Evolutionary conservation across 1,139 yeast species (phyloP).

Genomic region (Kluyveromyces marxianus): DNA sequence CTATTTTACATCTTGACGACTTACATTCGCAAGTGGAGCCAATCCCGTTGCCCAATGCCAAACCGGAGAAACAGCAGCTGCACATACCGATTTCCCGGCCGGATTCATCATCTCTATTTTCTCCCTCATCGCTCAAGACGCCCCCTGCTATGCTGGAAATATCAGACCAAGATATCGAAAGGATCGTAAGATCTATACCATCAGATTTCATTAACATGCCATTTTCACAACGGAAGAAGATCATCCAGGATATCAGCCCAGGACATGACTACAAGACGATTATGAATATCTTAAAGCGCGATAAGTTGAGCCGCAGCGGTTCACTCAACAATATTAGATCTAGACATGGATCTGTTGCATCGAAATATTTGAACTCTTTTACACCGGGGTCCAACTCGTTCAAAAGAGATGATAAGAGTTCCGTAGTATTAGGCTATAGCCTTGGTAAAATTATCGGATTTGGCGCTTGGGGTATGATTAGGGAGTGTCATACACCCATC

Average conservation of each 20-base stretch:
- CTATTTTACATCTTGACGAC: slow-evolving; percentile 8
- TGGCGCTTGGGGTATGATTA: slow-evolving; percentile 90
- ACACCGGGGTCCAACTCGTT: slow-evolving; percentile 27
- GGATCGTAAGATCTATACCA: slow-evolving; percentile 40
- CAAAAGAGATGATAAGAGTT: slow-evolving; percentile 50
- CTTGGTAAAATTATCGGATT: slow-evolving; percentile 76
- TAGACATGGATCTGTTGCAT: slow-evolving; percentile 35
- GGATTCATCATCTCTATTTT: slow-evolving; percentile 5
- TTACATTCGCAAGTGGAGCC: slow-evolving; percentile 28
- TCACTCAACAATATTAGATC: slow-evolving; percentile 22
- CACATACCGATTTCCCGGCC: slow-evolving; percentile 1
- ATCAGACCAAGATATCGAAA: slow-evolving; percentile 21
- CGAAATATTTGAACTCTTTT: slow-evolving; percentile 33
- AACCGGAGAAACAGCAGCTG: background rate
- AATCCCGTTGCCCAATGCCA: slow-evolving; percentile 26
- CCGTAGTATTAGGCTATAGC: slow-evolving; percentile 49
- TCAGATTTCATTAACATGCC: slow-evolving; percentile 56
- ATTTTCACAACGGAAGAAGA: slow-evolving; percentile 57
- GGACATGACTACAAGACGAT: slow-evolving; percentile 38
- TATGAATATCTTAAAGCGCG: slow-evolving; percentile 29
- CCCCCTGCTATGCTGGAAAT: slow-evolving; percentile 8
- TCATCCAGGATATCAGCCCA: slow-evolving; percentile 51
- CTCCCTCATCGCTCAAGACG: slow-evolving; percentile 6
- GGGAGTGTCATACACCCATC: slow-evolving; percentile 46
- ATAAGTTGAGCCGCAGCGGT: slow-evolving; percentile 20